These are phyloP conservation scores for Penicillium sp. DNA, from an alignment of 2,329 filamentous ascomycete genomes.

Conservation along the genomic window DNA sequence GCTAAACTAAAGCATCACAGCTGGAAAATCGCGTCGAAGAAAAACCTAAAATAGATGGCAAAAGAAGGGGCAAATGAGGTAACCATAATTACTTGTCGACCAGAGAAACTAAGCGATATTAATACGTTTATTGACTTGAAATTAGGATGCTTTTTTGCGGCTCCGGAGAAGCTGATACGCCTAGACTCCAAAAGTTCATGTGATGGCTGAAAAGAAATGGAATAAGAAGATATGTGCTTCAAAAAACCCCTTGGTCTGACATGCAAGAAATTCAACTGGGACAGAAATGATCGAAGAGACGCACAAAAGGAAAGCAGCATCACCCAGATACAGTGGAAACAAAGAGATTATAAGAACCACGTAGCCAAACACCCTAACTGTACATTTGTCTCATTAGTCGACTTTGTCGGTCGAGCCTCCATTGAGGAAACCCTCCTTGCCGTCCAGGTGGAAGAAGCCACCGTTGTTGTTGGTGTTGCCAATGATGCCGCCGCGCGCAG, in stretches of 20 bases:
- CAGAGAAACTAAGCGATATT: neutral
- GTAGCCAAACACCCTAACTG: slow-evolving; percentile 29
- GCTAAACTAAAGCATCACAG: too few relatives aligned
- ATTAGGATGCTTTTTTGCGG: neutral
- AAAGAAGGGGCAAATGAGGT: neutral
- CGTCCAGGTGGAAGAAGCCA: slow-evolving; percentile 49
- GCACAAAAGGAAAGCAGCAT: slow-evolving; percentile 14
- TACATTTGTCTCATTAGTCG: slow-evolving; percentile 40
- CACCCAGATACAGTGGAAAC: slow-evolving; percentile 23
- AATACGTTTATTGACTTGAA: neutral
- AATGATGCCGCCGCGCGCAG: slow-evolving; percentile 33
- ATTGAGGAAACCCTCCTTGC: slow-evolving; percentile 47
- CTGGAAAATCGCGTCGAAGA: neutral
- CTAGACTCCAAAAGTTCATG: neutral
- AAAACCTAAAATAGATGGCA: neutral
- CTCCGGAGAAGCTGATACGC: neutral
- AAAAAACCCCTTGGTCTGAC: slow-evolving; percentile 14
- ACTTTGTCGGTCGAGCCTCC: slow-evolving; percentile 45
- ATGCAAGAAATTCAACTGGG: slow-evolving; percentile 18
- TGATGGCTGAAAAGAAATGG: slow-evolving; percentile 4
- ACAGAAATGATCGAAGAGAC: slow-evolving; percentile 4
- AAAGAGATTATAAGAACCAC: slow-evolving; percentile 21
- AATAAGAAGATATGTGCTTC: slow-evolving; percentile 20
- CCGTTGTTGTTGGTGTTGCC: slow-evolving; percentile 32
- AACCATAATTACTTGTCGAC: neutral